Percentiles rank a stretch among this genome's conserved stretches.
Evolutionary conservation across 2,329 filamentous ascomycete species (phyloP).

Genomic region (Ophiosphaerella herpotricha): DNA sequence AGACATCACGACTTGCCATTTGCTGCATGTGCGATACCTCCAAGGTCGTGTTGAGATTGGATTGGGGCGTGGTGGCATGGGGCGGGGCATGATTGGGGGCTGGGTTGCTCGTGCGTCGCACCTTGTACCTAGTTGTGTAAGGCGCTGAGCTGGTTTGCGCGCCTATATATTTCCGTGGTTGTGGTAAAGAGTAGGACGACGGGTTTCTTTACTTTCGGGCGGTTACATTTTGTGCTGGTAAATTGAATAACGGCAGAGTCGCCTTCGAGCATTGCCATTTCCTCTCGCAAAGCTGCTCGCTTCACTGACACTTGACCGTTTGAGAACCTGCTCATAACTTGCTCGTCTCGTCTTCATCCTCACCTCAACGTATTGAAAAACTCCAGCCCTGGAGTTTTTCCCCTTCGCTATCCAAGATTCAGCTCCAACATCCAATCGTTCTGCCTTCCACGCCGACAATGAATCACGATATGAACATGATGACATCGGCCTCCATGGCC

Average conservation of each 20-base stretch:
- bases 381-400: too few species aligned
- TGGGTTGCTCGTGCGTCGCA: conserved; percentile 5
- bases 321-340: conserved; percentile 15
- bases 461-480: conserved; percentile 16
- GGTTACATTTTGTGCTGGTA: background rate
- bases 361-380: background rate
- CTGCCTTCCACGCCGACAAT: conserved; percentile 6
- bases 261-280: too few species aligned
- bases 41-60: background rate
- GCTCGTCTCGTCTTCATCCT: conserved; percentile 6
- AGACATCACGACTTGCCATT: conserved; percentile 1
- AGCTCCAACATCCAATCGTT: background rate
- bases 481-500: conserved; percentile 15
- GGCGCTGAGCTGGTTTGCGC: conserved; percentile 12
- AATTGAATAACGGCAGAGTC: too few species aligned
- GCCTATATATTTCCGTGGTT: background rate
- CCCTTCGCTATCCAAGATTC: background rate
- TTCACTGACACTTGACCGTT: background rate
- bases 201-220: background rate
- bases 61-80: background rate
- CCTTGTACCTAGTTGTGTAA: too few species aligned
- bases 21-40: background rate
- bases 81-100: conserved; percentile 3
- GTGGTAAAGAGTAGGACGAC: background rate
- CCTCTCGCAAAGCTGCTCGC: background rate